phyloP scores from a whole-genome alignment of 176 grass and related monocot species.

The Ampelocalamus luodianensis region DNA sequence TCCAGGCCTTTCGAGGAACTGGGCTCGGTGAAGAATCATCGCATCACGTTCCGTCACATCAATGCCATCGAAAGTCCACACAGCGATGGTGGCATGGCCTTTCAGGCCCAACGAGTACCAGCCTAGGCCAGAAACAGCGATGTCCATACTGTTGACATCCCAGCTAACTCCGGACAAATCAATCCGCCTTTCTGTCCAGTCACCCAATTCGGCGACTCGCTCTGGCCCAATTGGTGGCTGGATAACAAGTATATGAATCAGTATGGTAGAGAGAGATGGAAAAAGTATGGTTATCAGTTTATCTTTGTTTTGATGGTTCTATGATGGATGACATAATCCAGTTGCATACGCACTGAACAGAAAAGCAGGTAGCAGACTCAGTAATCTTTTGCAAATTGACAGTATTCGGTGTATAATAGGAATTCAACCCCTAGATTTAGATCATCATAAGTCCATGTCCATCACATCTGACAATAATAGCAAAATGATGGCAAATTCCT shows the following conservation, averaged over 20 bases:
- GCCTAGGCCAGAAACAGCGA: conserved; percentile 74
- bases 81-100: conserved; percentile 59
- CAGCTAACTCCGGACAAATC: conserved; percentile 75
- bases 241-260: conserved; percentile 41
- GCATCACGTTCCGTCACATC: conserved; percentile 77
- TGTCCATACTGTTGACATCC: conserved; percentile 78
- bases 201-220: conserved; percentile 58
- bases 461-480: background rate
- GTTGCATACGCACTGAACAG: conserved; percentile 14
- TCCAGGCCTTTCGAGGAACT: conserved; percentile 72
- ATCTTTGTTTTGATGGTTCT: background rate
- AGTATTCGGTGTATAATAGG: conserved; percentile 9
- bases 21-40: conserved; percentile 80
- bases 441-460: background rate
- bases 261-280: conserved; percentile 28
- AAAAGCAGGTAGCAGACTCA: background rate
- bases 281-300: background rate
- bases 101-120: conserved; percentile 92
- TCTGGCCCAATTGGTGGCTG: conserved; percentile 77
- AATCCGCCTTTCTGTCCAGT: conserved; percentile 63
- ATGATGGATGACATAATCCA: conserved; percentile 36
- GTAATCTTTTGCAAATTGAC: background rate
- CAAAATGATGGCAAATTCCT: background rate
- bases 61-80: conserved; percentile 83
- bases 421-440: background rate